A percentile compares a stretch with the other conserved stretches of the same genome.
Evolutionary conservation across 2,329 filamentous ascomycete species (phyloP).

Genomic region (Septoria petroselini): DNA sequence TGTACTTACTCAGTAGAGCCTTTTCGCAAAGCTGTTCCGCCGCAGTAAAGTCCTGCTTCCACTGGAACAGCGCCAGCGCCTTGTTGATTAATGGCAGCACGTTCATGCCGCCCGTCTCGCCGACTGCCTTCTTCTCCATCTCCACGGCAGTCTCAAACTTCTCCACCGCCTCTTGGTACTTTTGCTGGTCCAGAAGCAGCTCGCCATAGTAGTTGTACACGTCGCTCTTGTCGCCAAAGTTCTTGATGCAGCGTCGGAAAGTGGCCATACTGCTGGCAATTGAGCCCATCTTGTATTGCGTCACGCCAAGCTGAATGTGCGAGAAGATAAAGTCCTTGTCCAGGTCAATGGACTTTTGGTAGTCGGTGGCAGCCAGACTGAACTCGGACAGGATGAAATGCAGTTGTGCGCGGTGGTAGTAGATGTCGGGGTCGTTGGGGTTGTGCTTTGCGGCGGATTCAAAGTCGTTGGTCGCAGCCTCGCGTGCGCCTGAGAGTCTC

Average conservation of each 20-base stretch:
- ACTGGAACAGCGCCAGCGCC: slow-evolving; percentile 93
- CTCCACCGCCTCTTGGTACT: slow-evolving; percentile 91
- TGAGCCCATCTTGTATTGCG: slow-evolving; percentile 99
- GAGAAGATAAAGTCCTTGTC: slow-evolving; percentile 98
- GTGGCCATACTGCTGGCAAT: slow-evolving; percentile 98
- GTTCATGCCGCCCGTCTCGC: slow-evolving; percentile 89
- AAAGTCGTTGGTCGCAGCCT: slow-evolving; percentile 85
- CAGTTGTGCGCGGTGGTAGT: slow-evolving; percentile 96
- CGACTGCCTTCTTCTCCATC: slow-evolving; percentile 76
- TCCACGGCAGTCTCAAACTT: slow-evolving; percentile 99
- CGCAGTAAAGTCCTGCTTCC: slow-evolving; percentile 93
- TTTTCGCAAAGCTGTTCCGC: slow-evolving; percentile 96
- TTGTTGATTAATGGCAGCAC: slow-evolving; percentile 98
- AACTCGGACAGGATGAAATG: slow-evolving; percentile 98
- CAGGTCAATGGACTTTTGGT: slow-evolving; percentile 97
- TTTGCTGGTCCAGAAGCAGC: slow-evolving; percentile 91
- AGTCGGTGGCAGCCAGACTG: slow-evolving; percentile 90
- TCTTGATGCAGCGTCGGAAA: slow-evolving; percentile 96
- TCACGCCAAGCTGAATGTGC: slow-evolving; percentile 97
- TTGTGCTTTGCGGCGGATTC: slow-evolving; percentile 81
- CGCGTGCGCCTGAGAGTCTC: slow-evolving; percentile 64
- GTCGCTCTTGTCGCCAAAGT: slow-evolving; percentile 92
- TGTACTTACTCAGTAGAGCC: slow-evolving; percentile 82
- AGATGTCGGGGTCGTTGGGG: slow-evolving; percentile 88
- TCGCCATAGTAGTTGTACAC: slow-evolving; percentile 99